phyloP scores from a whole-genome alignment of 78 protist species.

The Planoprotostelium fungivorum region DNA sequence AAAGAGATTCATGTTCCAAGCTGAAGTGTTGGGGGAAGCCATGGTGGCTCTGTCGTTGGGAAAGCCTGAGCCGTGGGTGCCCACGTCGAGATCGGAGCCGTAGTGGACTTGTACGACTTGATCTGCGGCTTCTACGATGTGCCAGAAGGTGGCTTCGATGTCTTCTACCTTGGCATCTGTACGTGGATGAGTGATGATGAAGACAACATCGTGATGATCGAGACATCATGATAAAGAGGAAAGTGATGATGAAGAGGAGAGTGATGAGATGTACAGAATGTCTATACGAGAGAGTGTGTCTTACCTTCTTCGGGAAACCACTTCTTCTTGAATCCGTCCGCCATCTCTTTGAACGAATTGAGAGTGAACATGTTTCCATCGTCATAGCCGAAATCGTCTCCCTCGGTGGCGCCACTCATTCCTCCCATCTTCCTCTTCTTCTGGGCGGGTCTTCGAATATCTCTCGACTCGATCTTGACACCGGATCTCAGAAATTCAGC shows the following conservation, averaged over 20 bases:
- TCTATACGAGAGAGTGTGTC: too few species aligned
- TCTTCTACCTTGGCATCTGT: slow-evolving; percentile 40
- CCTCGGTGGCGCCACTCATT: not conserved
- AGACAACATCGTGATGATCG: not conserved
- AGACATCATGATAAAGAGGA: not conserved
- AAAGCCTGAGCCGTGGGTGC: slow-evolving; percentile 51
- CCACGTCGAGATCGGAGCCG: slow-evolving; percentile 67
- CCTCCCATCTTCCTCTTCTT: not conserved
- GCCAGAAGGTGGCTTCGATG: slow-evolving; percentile 26
- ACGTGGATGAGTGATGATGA: slow-evolving; percentile 10
- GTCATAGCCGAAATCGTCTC: slow-evolving; percentile 33
- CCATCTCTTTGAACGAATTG: slow-evolving; percentile 10
- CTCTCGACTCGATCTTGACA: not conserved
- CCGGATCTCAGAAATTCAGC: not conserved
- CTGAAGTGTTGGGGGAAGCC: not conserved
- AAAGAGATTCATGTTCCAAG: slow-evolving; percentile 47
- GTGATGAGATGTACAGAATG: too few species aligned
- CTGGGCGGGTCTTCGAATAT: not conserved
- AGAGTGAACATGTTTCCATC: slow-evolving; percentile 19
- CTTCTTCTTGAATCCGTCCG: slow-evolving; percentile 30
- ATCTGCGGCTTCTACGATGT: slow-evolving; percentile 63
- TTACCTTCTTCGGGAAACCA: slow-evolving; percentile 47
- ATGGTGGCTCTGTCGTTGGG: slow-evolving; percentile 19
- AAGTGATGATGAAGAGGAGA: too few species aligned
- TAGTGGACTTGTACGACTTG: slow-evolving; percentile 66